These are phyloP conservation scores for Boletus edulis DNA, from an alignment of 768 basidiomycete genomes.

Conservation along the genomic window DNA sequence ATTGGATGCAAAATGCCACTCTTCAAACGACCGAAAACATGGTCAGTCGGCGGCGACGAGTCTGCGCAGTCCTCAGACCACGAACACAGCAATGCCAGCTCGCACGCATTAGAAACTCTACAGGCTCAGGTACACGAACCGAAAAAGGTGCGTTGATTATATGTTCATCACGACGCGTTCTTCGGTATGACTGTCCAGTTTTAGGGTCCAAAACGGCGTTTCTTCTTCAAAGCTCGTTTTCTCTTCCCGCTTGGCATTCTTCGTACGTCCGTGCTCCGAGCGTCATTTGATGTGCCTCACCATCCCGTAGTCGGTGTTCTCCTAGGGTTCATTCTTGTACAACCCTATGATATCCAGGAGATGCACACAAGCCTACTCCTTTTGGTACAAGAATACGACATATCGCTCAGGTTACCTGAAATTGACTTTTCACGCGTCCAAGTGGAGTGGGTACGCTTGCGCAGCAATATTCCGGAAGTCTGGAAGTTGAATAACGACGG, in stretches of 20 bases:
- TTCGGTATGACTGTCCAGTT: background rate
- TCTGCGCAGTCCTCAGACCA: slow-evolving; percentile 12
- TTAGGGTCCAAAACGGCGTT: slow-evolving; percentile 15
- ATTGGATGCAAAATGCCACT: slow-evolving; percentile 28
- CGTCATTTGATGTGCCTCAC: slow-evolving; percentile 1
- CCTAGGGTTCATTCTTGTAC: slow-evolving; percentile 62
- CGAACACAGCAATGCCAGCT: slow-evolving; percentile 5
- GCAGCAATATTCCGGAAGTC: slow-evolving; percentile 69
- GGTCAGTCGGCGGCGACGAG: slow-evolving; percentile 15
- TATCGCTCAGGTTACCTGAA: slow-evolving; percentile 59
- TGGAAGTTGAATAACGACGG: slow-evolving; percentile 83
- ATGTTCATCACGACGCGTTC: too few species aligned
- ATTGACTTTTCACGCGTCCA: slow-evolving; percentile 69
- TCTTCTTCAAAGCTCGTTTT: slow-evolving; percentile 42
- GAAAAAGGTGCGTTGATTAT: slow-evolving; percentile 11
- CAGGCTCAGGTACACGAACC: slow-evolving; percentile 28
- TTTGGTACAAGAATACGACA: slow-evolving; percentile 68
- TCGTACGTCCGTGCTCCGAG: slow-evolving; percentile 36
- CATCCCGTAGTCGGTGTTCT: slow-evolving; percentile 55
- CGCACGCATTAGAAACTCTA: slow-evolving; percentile 1
- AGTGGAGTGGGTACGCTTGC: slow-evolving; percentile 65
- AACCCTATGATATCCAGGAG: slow-evolving; percentile 63
- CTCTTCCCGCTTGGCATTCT: slow-evolving; percentile 74
- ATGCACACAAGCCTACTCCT: slow-evolving; percentile 67
- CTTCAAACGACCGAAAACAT: slow-evolving; percentile 32